A percentile compares a stretch with the other conserved stretches of the same genome.
Conservation (phyloP, 306 rosid species). For the Cucurbita maxima region DNA sequence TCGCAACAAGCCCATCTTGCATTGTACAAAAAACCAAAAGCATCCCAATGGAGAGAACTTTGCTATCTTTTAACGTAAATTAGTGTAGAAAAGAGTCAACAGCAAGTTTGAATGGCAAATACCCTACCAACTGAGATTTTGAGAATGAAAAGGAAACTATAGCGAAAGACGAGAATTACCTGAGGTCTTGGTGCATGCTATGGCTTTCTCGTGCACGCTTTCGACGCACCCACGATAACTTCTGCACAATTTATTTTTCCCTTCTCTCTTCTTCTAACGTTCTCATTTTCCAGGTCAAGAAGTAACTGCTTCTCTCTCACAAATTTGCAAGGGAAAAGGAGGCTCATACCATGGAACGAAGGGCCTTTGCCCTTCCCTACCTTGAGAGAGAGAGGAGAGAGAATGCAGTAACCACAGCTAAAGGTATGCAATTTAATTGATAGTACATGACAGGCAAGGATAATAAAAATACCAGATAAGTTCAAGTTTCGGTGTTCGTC, state of each 20-base stretch:
- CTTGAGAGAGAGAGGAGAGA: not conserved
- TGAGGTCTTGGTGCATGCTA: conserved; percentile 17
- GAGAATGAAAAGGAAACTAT: not conserved
- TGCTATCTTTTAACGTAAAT: not conserved
- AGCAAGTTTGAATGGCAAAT: not conserved
- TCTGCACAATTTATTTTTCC: not conserved
- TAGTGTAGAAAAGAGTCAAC: not conserved
- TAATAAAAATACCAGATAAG: not conserved
- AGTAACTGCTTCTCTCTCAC: not conserved
- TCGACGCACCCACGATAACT: not conserved
- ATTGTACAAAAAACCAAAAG: not conserved
- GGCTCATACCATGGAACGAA: not conserved
- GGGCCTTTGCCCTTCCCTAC: not conserved
- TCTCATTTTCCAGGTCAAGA: not conserved
- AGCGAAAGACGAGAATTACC: conserved; percentile 19
- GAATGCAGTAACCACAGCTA: not conserved
- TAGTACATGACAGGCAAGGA: not conserved
- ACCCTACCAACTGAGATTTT: not conserved
- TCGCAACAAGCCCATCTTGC: not conserved
- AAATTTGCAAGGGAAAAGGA: not conserved
- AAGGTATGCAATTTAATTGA: not conserved
- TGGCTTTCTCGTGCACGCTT: conserved; percentile 25
- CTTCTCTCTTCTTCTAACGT: not conserved
- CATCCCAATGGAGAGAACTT: not conserved
- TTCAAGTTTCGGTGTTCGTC: not conserved